Conservation (phyloP, 2,329 filamentous ascomycete species). For the Paraphaeosphaeria minitans region DNA sequence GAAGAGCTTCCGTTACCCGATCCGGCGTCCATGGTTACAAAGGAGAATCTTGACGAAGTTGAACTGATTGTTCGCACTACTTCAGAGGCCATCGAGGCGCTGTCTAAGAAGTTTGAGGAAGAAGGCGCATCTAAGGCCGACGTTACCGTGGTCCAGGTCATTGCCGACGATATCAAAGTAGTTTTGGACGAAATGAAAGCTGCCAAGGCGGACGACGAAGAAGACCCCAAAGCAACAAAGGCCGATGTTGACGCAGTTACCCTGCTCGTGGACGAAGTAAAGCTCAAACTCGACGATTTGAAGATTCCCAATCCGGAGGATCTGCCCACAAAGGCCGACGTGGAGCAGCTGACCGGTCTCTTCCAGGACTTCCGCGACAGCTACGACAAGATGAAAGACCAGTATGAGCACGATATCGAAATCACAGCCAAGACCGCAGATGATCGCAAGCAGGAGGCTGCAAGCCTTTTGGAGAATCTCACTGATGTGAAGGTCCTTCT, state of each 20-base stretch:
- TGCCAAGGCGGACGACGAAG: slow-evolving; percentile 55
- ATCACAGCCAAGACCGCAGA: slow-evolving; percentile 79
- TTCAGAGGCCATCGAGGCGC: slow-evolving; percentile 70
- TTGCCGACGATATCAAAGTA: slow-evolving; percentile 77
- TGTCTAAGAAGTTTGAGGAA: slow-evolving; percentile 70
- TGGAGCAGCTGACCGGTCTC: slow-evolving; percentile 65
- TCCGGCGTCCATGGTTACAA: slow-evolving; percentile 69
- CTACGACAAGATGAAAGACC: slow-evolving; percentile 72
- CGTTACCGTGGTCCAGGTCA: slow-evolving; percentile 73
- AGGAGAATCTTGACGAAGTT: slow-evolving; percentile 63
- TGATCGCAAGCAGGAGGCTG: slow-evolving; percentile 82
- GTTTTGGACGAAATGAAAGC: slow-evolving; percentile 71
- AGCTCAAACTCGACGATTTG: slow-evolving; percentile 75
- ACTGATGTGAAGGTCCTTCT: slow-evolving; percentile 78
- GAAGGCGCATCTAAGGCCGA: slow-evolving; percentile 78
- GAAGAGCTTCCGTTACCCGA: slow-evolving; percentile 75
- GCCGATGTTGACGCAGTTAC: slow-evolving; percentile 81
- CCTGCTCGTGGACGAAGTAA: slow-evolving; percentile 82
- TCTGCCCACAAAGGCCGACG: slow-evolving; percentile 76
- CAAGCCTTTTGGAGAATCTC: slow-evolving; percentile 76
- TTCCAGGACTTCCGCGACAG: slow-evolving; percentile 59
- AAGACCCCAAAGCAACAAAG: slow-evolving; percentile 73
- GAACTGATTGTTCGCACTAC: slow-evolving; percentile 76
- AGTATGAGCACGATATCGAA: slow-evolving; percentile 74
- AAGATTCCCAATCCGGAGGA: slow-evolving; percentile 71